Conservation (phyloP, 2,329 filamentous ascomycete species). For the Lizonia empirigonia region DNA sequence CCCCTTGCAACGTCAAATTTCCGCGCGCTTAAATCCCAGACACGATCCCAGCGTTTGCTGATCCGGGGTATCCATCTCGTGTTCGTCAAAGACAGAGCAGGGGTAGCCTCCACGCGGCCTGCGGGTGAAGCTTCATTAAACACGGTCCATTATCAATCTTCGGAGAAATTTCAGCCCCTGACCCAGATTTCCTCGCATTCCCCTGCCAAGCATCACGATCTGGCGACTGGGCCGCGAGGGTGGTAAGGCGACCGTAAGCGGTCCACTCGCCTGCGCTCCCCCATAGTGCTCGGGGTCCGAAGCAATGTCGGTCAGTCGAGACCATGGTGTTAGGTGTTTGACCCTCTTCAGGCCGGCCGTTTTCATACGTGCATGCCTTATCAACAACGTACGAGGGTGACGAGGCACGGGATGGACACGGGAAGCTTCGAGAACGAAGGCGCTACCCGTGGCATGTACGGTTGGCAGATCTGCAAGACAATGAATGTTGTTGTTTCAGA, state of each 20-base stretch:
- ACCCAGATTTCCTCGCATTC: neutral
- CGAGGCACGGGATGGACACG: slow-evolving; percentile 3
- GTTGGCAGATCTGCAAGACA: neutral
- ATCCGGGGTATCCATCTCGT: slow-evolving; percentile 9
- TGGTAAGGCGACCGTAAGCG: neutral
- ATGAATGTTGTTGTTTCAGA: neutral
- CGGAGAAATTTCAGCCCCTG: slow-evolving; percentile 8
- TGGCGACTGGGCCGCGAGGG: neutral
- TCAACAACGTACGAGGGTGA: slow-evolving; percentile 2
- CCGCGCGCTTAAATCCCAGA: slow-evolving; percentile 12
- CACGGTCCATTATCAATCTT: neutral
- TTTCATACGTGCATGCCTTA: neutral
- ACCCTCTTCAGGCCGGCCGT: neutral
- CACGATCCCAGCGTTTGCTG: slow-evolving; percentile 5
- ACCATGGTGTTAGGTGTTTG: neutral
- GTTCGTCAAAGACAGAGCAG: neutral
- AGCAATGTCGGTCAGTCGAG: neutral
- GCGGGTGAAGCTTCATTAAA: neutral
- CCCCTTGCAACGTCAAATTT: neutral
- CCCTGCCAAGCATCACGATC: slow-evolving; percentile 3
- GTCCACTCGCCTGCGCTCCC: slow-evolving; percentile 8
- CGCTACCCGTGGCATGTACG: neutral
- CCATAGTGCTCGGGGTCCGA: neutral
- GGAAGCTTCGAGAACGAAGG: neutral
- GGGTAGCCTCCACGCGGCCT: slow-evolving; percentile 1